A percentile compares a stretch with the other conserved stretches of the same genome.
Conservation (phyloP, 2,329 filamentous ascomycete species). For the Sporothrix curviconia region DNA sequence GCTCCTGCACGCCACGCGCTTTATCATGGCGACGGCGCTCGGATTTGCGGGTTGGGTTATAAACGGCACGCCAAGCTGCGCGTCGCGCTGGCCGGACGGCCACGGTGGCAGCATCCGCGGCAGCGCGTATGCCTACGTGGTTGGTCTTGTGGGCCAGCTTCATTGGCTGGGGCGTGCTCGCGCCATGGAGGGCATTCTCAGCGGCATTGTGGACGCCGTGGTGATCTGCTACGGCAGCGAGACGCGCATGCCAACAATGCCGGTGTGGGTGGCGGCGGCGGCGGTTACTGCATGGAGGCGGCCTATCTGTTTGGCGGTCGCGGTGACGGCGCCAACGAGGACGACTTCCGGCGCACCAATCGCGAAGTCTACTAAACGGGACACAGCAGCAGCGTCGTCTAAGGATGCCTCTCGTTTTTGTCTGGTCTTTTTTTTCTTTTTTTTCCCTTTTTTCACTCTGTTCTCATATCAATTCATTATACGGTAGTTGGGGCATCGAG, state of each 20-base stretch:
- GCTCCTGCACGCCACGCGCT: slow-evolving; percentile 80
- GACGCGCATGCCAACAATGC: slow-evolving; percentile 51
- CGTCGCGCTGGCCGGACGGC: slow-evolving; percentile 49
- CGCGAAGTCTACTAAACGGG: slow-evolving; percentile 15
- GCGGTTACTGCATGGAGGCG: slow-evolving; percentile 85
- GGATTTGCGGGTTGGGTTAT: slow-evolving; percentile 97
- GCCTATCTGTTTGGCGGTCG: slow-evolving; percentile 75
- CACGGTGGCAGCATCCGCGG: slow-evolving; percentile 51
- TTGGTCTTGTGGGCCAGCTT: slow-evolving; percentile 87
- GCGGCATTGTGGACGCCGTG: slow-evolving; percentile 79
- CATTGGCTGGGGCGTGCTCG: slow-evolving; percentile 90
- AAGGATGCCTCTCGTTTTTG: no score
- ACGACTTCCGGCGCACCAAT: slow-evolving; percentile 15
- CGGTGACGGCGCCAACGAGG: slow-evolving; percentile 15
- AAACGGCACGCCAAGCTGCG: slow-evolving; percentile 73
- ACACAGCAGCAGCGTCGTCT: no score
- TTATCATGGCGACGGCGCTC: slow-evolving; percentile 82
- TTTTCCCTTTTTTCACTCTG: background rate
- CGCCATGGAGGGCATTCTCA: slow-evolving; percentile 81
- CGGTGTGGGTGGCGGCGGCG: slow-evolving; percentile 38
- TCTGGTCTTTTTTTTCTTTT: background rate
- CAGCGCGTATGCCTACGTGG: slow-evolving; percentile 88
- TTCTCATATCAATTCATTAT: background rate
- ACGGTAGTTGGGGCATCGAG: no score
- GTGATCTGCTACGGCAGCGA: slow-evolving; percentile 95